Conservation (phyloP, 495 filamentous ascomycete genomes). For the Penicillium odoratum region DNA sequence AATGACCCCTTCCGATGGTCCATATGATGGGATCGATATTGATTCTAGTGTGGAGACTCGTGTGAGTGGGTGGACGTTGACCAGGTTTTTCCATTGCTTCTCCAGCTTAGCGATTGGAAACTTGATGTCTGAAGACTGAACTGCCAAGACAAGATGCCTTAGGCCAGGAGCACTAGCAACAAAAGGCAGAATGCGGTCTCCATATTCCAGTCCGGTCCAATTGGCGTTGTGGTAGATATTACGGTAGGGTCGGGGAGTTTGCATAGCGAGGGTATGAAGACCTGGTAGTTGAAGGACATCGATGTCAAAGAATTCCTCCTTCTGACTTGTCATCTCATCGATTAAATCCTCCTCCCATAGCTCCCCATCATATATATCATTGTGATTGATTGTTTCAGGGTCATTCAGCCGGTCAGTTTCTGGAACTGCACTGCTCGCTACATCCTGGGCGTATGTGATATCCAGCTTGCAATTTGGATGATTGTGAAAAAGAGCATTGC, state of each 20-base stretch:
- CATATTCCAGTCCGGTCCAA: neutral
- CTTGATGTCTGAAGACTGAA: too few relatives aligned
- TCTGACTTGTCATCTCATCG: too few relatives aligned
- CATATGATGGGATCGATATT: neutral
- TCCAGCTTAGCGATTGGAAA: neutral
- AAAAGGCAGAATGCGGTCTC: neutral
- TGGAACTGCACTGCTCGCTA: neutral
- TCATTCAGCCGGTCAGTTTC: neutral
- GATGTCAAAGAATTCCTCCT: neutral
- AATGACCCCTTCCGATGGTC: neutral
- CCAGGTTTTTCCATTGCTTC: neutral
- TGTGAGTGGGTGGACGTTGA: neutral
- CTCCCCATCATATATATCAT: too few relatives aligned
- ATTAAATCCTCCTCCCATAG: too few relatives aligned
- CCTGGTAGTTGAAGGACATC: neutral
- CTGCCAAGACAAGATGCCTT: neutral
- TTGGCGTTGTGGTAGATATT: neutral
- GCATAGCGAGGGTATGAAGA: neutral
- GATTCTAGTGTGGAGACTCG: neutral
- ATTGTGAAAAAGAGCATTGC: neutral
- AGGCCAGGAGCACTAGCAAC: neutral
- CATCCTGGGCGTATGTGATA: neutral
- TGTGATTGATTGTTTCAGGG: too few relatives aligned
- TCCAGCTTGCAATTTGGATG: neutral
- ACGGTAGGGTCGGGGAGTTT: too few relatives aligned